phyloP scores from a whole-genome alignment of 2,329 filamentous ascomycete species.

The Cladosporium phlei region DNA sequence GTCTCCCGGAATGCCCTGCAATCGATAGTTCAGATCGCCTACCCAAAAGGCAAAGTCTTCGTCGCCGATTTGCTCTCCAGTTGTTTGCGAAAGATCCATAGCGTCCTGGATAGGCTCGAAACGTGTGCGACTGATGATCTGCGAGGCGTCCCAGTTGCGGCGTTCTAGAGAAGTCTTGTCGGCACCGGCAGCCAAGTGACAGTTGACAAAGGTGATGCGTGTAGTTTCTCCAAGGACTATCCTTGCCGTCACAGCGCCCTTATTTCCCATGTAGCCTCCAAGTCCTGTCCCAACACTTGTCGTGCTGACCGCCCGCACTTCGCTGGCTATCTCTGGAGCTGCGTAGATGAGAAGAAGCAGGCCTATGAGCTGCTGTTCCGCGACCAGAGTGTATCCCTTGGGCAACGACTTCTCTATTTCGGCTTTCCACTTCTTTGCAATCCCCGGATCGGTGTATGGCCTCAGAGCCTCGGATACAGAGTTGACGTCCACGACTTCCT shows the following conservation, averaged over 20 bases:
- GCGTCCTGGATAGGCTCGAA: slow-evolving; percentile 69
- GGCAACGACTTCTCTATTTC: slow-evolving; percentile 72
- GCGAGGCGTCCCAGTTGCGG: slow-evolving; percentile 81
- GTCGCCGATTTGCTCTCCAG: slow-evolving; percentile 70
- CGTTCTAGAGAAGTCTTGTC: slow-evolving; percentile 74
- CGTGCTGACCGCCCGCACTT: slow-evolving; percentile 76
- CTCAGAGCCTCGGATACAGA: slow-evolving; percentile 73
- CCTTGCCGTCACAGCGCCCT: slow-evolving; percentile 78
- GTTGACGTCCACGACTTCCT: slow-evolving; percentile 86
- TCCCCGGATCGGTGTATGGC: slow-evolving; percentile 67
- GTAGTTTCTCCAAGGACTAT: slow-evolving; percentile 87
- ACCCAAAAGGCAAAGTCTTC: slow-evolving; percentile 97
- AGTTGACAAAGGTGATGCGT: slow-evolving; percentile 82
- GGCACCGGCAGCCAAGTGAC: slow-evolving; percentile 81
- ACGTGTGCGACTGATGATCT: slow-evolving; percentile 69
- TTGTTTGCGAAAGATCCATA: slow-evolving; percentile 54
- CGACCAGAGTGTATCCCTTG: slow-evolving; percentile 67
- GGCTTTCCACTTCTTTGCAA: slow-evolving; percentile 74
- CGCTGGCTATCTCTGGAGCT: slow-evolving; percentile 67
- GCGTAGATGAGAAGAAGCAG: slow-evolving; percentile 81
- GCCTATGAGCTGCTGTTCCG: slow-evolving; percentile 80
- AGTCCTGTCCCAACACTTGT: slow-evolving; percentile 82
- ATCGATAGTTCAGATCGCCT: slow-evolving; percentile 89
- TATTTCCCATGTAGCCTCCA: slow-evolving; percentile 92
- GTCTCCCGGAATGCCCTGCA: slow-evolving; percentile 81